Base-by-base conservation (phyloP, 495 filamentous ascomycete species). In the Lophium mytilinum region DNA sequence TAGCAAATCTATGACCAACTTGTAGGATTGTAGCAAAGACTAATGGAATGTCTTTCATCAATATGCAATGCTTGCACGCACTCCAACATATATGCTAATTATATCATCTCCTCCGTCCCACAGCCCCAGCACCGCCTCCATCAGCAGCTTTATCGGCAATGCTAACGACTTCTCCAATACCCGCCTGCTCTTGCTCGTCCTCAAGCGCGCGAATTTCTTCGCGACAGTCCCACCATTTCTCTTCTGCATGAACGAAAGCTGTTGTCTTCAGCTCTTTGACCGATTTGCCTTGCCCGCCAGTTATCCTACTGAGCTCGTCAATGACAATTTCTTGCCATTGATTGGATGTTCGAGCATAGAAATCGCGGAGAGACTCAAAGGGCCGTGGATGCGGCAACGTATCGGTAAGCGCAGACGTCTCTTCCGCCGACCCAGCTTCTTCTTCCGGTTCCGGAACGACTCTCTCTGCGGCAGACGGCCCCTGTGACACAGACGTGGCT, bases 221-320 rank as follows among this genome's bases (percentile, higher is more conserved):
- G 63, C 93, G 78, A 68, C 88, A 91, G 75, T 96, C 93, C 93
- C 93, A 98, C 93, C 93, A 98, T 67, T 91, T 95, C 69, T 89
- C 88, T 73, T 98, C 93, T 41, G 89, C 89, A 55, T 85, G 76
- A 61, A 87, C 83, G 68, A 96, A 98, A 2, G 91, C 93, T 48
- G 80, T 82, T 59, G 90, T 87, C 65, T 91, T 88, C 56, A 96
- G 78, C 74, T 96, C 93, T 75, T 98, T 98, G 61, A 95, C 75
- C 4, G 81, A 78, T 58, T 82, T 71, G n/a, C 75, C 74, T 70
- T 87, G 87, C 1, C 68, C 58, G 8, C 64, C 66, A 9, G 76
- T 78, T 66, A 79, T 83, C 72, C 78, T 78, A 61, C 78, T 80
- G 35, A 86, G 61, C 48, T 75, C 81, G 15, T 84, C 81, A 69